Evolutionary conservation across 2,329 filamentous ascomycete genomes (phyloP), one percentile per base, ranked within the genome.

Genomic region (Colletotrichum zoysiae): DNA sequence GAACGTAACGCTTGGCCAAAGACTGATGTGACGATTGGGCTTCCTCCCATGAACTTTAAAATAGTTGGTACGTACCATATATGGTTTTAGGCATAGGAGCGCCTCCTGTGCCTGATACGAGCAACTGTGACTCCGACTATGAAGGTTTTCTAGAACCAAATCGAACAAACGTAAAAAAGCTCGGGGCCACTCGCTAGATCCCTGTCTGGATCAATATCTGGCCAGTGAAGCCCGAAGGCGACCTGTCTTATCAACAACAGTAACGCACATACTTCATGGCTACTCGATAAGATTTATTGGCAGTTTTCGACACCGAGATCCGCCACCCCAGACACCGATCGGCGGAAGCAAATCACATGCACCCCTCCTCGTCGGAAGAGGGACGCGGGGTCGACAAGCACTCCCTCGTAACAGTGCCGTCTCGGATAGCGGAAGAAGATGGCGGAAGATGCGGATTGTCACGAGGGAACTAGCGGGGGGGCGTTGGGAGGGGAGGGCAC

Each of bases 371-470:
- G 46, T 63, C 55, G 48, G 44, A 30, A n/a, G 64, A 59, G 57
- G 3, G 51, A 65, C 50, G 58, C 56, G 60, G 60, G 62, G 62
- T 62, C 60, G 60, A 67, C 56, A 60, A 40, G 70, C 53, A 38
- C n/a, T 20, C 33, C 55, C 65, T 35, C 59, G 44, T 55, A 30
- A 58, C 14, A 40, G 48, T 26, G 46, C 55, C 33, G 53, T 68
- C 66, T 64, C 59, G 71, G 67, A 69, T 55, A 50, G 44, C 60
- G 26, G 62, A 56, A 18, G 23, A 12, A 67, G 67, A 69, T 55
- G 48, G 44, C 63, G 26, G 62, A 56, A 18, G 23, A 12, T n/a
- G 4, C 35, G 9, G 42, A 33, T n/a, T 0, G 20, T 51, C 55
- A 58, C 23, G 18, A 23, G 53, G 12, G 59, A 63, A 59, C 65